These are phyloP conservation scores for Yamadazyma takamatsuzukensis DNA, from an alignment of 805 yeast species.

Conservation along the genomic window DNA sequence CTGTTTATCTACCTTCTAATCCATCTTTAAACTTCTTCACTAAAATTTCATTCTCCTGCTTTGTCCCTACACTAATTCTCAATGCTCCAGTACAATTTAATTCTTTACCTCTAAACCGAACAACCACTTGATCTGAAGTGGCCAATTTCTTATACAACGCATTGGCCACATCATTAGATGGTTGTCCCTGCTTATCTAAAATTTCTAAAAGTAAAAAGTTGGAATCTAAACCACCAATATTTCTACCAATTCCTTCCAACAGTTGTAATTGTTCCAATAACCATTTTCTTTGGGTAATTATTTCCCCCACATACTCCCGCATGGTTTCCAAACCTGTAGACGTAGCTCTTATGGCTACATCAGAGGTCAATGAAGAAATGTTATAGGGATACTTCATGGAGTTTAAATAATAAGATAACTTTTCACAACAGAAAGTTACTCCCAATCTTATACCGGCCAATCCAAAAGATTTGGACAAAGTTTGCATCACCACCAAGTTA, in stretches of 20 bases:
- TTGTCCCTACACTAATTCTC: constrained; percentile 84
- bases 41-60: constrained; percentile 61
- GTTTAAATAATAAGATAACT: constrained; percentile 66
- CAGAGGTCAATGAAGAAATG: constrained; percentile 76
- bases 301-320: constrained; percentile 48
- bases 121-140: constrained; percentile 68
- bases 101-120: constrained; percentile 88
- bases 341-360: constrained; percentile 73
- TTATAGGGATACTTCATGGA: constrained; percentile 96
- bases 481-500: constrained; percentile 84
- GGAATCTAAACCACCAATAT: constrained; percentile 82
- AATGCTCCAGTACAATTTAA: constrained; percentile 85
- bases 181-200: constrained; percentile 55
- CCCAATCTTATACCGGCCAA: constrained; percentile 94
- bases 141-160: constrained; percentile 70
- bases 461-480: constrained; percentile 92
- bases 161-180: constrained; percentile 67
- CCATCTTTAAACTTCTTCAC: constrained; percentile 42
- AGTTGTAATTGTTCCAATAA: constrained; percentile 52
- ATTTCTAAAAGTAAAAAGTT: constrained; percentile 79
- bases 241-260: constrained; percentile 63
- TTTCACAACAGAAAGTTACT: constrained; percentile 60
- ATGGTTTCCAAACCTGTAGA: constrained; percentile 52
- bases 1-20: constrained; percentile 1
- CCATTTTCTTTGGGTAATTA: constrained; percentile 52